A percentile compares a stretch with the other conserved stretches of the same genome.
phyloP scores from a whole-genome alignment of 1,284 basidiomycete genomes.

The Cryptococcus sp. region DNA sequence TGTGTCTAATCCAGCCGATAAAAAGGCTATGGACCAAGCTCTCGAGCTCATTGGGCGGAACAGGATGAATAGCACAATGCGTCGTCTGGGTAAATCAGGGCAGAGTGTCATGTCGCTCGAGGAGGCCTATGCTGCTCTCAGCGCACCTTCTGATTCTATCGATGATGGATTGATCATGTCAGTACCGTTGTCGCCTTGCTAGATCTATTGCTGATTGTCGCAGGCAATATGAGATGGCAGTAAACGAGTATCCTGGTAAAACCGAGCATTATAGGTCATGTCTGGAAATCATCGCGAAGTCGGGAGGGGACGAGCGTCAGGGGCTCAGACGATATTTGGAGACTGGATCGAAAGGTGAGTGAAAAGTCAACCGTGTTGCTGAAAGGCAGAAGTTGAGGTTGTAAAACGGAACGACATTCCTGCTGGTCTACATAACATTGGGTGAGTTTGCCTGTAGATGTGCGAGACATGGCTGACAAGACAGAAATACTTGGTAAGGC shows the following conservation, averaged over 20 bases:
- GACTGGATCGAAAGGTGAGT: constrained; percentile 23
- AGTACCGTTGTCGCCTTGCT: constrained; percentile 8
- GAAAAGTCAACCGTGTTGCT: not conserved
- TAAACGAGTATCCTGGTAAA: constrained; percentile 34
- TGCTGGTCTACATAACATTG: constrained; percentile 46
- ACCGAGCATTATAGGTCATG: constrained; percentile 40
- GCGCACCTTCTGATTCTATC: constrained; percentile 28
- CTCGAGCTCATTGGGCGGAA: constrained; percentile 31
- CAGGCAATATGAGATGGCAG: constrained; percentile 44
- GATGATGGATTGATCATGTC: constrained; percentile 42
- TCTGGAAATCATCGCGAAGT: constrained; percentile 37
- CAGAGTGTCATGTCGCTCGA: constrained; percentile 30
- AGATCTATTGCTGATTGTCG: constrained; percentile 2
- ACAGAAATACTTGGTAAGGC: constrained; percentile 41
- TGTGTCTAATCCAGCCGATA: constrained; percentile 10
- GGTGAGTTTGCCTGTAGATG: constrained; percentile 20
- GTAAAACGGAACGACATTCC: constrained; percentile 39
- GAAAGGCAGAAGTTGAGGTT: constrained; percentile 16
- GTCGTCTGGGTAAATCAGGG: constrained; percentile 22
- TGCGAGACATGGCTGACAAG: constrained; percentile 7
- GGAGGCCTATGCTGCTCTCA: constrained; percentile 40
- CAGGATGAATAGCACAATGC: constrained; percentile 21
- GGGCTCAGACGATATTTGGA: constrained; percentile 30
- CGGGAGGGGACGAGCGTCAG: constrained; percentile 35
- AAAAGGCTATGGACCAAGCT: constrained; percentile 19